Evolutionary conservation across 257 asterid species (phyloP).

Genomic region (Gynochthodes officinalis): DNA sequence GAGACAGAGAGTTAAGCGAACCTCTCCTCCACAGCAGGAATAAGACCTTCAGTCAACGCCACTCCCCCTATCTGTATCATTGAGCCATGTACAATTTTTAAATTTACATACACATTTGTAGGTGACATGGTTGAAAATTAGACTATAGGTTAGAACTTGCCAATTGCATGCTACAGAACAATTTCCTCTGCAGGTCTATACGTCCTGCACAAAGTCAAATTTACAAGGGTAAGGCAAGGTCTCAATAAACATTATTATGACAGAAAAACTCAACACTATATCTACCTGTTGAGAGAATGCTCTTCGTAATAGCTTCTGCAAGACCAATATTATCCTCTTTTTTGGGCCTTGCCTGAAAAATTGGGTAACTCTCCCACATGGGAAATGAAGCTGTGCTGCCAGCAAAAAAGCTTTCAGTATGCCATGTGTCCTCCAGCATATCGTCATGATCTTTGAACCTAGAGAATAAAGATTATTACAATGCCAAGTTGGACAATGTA

Average conservation of each 20-base stretch:
- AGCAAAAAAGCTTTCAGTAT: constrained; percentile 48
- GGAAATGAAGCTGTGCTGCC: constrained; percentile 56
- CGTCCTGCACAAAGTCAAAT: constrained; percentile 51
- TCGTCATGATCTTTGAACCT: constrained; percentile 95
- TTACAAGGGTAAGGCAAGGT: constrained; percentile 24
- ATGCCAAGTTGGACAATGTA: not conserved
- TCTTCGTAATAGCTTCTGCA: constrained; percentile 94
- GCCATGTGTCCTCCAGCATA: constrained; percentile 93
- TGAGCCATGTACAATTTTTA: constrained; percentile 22
- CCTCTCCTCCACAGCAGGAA: constrained; percentile 97
- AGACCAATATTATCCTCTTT: constrained; percentile 83
- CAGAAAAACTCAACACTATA: constrained; percentile 10
- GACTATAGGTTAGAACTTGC: constrained; percentile 39
- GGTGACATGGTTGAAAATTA: not conserved
- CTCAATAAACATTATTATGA: constrained; percentile 13
- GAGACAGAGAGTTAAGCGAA: constrained; percentile 13
- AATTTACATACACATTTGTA: not conserved
- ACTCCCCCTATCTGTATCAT: constrained; percentile 83
- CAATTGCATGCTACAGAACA: constrained; percentile 98
- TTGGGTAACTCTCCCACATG: constrained; percentile 89
- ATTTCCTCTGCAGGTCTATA: constrained; percentile 86
- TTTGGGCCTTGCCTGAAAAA: constrained; percentile 65
- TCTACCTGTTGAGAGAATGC: constrained; percentile 84
- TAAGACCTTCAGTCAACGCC: constrained; percentile 74
- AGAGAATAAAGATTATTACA: constrained; percentile 15